A percentile compares a stretch with the other conserved stretches of the same genome.
phyloP scores from a whole-genome alignment of 228 moss, liverwort and hornwort genomes.

The Sphagnum magellanicum region DNA sequence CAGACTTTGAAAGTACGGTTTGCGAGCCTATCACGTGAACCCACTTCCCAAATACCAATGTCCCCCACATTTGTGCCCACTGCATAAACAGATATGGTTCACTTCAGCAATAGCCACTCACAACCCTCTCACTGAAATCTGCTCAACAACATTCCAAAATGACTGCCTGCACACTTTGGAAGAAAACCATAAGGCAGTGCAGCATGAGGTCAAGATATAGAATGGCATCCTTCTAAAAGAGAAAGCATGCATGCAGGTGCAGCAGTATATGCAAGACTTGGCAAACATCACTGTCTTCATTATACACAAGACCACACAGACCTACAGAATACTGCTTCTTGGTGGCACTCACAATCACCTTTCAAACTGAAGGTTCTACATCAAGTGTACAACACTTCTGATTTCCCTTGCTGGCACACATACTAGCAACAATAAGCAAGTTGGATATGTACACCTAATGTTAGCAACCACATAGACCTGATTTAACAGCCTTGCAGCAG shows the following conservation, averaged over 20 bases:
- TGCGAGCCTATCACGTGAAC: slow-evolving; percentile 85
- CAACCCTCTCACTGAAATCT: not conserved
- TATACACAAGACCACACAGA: too few relatives aligned
- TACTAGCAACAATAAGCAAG: not conserved
- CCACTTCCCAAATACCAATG: slow-evolving; percentile 98
- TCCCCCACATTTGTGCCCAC: slow-evolving; percentile 98
- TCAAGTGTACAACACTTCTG: not conserved
- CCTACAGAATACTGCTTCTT: too few relatives aligned
- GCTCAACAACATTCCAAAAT: not conserved
- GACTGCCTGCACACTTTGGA: not conserved
- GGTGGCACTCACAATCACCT: too few relatives aligned
- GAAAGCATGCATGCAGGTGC: too few relatives aligned
- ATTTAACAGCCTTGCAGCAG: too few relatives aligned
- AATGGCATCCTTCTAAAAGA: too few relatives aligned
- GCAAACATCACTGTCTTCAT: too few relatives aligned
- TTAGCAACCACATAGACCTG: not conserved
- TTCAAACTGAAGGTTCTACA: not conserved
- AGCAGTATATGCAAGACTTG: too few relatives aligned
- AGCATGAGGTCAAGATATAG: too few relatives aligned
- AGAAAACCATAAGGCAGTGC: too few relatives aligned
- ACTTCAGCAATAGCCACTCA: not conserved
- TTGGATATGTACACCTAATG: too few relatives aligned
- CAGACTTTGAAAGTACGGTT: slow-evolving; percentile 92
- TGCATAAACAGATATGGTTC: slow-evolving; percentile 16
- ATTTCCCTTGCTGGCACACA: not conserved